A percentile compares a stretch with the other conserved stretches of the same genome.
Evolutionary conservation across 441 rosid species (phyloP).

Genomic region (Syzygium malaccense): DNA sequence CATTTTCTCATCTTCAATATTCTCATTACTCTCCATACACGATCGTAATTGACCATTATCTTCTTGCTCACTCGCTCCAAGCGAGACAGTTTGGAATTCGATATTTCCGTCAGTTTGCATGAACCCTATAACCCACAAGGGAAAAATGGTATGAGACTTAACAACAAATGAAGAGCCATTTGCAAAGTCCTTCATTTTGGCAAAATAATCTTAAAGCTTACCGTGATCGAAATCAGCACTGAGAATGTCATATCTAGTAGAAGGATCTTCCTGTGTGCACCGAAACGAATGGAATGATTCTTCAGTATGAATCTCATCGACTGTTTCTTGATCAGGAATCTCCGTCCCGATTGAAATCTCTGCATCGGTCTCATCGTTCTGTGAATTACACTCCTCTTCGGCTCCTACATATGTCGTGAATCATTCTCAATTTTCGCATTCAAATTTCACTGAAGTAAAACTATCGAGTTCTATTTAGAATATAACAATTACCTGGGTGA

Average conservation of each 20-base stretch:
- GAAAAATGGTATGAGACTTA: not conserved
- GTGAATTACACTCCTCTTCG: conserved; percentile 29
- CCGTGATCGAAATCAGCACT: conserved; percentile 16
- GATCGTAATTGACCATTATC: not conserved
- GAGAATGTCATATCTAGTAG: conserved; percentile 8
- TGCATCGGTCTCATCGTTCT: conserved; percentile 47
- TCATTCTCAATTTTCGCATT: not conserved
- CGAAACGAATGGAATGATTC: conserved; percentile 16
- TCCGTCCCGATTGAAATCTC: conserved; percentile 81
- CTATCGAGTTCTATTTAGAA: not conserved
- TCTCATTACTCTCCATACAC: conserved; percentile 27
- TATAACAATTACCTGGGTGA: conserved; percentile 37
- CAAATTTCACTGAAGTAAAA: not conserved
- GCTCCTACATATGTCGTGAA: conserved; percentile 6
- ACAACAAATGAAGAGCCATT: not conserved
- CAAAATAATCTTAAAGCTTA: conserved; percentile 14
- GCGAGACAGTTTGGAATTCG: not conserved
- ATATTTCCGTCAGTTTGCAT: not conserved
- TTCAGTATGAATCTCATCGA: conserved; percentile 35
- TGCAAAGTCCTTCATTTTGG: not conserved
- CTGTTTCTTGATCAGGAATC: conserved; percentile 69
- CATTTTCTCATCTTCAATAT: conserved; percentile 43
- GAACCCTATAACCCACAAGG: not conserved
- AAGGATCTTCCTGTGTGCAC: conserved; percentile 18
- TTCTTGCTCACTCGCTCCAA: not conserved